Evolutionary conservation across 2,329 filamentous ascomycete species (phyloP).

Genomic region (Aspergillus phoenicis): DNA sequence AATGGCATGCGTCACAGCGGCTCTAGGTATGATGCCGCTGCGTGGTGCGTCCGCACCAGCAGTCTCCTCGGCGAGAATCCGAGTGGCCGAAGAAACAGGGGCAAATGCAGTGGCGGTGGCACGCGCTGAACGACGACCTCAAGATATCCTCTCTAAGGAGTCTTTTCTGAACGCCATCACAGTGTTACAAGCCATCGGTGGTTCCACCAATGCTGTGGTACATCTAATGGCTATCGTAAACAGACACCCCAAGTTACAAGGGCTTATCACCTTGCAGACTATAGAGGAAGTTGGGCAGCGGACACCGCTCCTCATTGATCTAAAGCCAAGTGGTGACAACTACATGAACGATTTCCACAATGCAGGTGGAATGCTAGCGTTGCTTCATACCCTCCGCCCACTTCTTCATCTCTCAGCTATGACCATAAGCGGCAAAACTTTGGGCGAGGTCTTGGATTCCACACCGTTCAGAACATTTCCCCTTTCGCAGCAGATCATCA

Average conservation of each 20-base stretch:
- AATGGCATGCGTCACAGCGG: constrained; percentile 58
- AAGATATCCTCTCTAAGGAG: constrained; percentile 49
- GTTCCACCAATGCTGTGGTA: constrained; percentile 59
- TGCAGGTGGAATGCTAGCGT: constrained; percentile 54
- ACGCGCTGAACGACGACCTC: constrained; percentile 43
- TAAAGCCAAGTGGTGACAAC: constrained; percentile 58
- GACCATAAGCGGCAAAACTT: constrained; percentile 52
- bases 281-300: constrained; percentile 53
- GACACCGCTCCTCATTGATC: constrained; percentile 52
- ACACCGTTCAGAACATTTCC: constrained; percentile 47
- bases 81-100: constrained; percentile 59
- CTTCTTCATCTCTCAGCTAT: constrained; percentile 50
- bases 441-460: constrained; percentile 50
- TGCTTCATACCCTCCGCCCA: constrained; percentile 51
- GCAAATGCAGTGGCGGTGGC: constrained; percentile 51
- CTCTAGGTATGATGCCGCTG: constrained; percentile 57
- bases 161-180: constrained; percentile 58
- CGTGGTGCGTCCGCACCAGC: constrained; percentile 57
- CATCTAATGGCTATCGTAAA: constrained; percentile 59
- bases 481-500: constrained; percentile 47
- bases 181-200: constrained; percentile 58
- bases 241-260: constrained; percentile 52
- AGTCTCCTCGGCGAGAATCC: constrained; percentile 54
- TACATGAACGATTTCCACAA: constrained; percentile 61
- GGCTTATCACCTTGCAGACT: constrained; percentile 49